Percentiles rank a stretch among this genome's conserved stretches.
Evolutionary conservation across 345 rosid genomes (phyloP).

Genomic region (Odontarrhena argentea): DNA sequence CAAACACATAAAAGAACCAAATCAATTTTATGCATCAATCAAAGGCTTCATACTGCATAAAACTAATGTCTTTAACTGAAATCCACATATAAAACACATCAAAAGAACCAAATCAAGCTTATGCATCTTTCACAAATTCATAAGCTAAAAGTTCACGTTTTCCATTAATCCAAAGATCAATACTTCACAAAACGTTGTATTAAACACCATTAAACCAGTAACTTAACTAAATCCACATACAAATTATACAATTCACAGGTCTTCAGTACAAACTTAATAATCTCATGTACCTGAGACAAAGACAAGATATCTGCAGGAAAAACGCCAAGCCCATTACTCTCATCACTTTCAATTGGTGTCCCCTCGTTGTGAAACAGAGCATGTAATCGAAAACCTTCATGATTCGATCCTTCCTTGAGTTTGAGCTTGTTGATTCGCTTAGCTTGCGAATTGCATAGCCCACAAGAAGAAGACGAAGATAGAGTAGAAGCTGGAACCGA

Average conservation of each 20-base stretch:
- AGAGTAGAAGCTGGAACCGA: conserved; percentile 37
- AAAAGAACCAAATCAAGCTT: conserved; percentile 45
- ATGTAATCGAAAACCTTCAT: conserved; percentile 47
- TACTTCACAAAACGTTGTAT: not conserved
- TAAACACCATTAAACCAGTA: not conserved
- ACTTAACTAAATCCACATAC: conserved; percentile 1
- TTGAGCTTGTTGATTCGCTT: conserved; percentile 51
- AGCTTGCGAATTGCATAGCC: conserved; percentile 33
- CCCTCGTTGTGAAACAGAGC: conserved; percentile 50
- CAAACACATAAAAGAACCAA: conserved; percentile 42
- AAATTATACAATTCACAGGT: not conserved
- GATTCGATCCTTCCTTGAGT: conserved; percentile 39
- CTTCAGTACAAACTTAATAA: not conserved
- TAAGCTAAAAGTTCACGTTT: not conserved
- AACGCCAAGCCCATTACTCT: conserved; percentile 46
- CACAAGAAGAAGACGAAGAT: conserved; percentile 43
- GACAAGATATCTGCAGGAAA: conserved; percentile 51
- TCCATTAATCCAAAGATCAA: conserved; percentile 3
- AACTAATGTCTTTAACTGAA: too few relatives aligned
- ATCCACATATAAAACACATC: conserved; percentile 14
- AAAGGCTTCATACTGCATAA: too few relatives aligned
- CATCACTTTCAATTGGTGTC: conserved; percentile 49
- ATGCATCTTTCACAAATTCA: conserved; percentile 7
- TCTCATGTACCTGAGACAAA: conserved; percentile 52
- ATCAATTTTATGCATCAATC: conserved; percentile 40